phyloP scores from a whole-genome alignment of 2,329 filamentous ascomycete species.

The Trichoderma koningii region DNA sequence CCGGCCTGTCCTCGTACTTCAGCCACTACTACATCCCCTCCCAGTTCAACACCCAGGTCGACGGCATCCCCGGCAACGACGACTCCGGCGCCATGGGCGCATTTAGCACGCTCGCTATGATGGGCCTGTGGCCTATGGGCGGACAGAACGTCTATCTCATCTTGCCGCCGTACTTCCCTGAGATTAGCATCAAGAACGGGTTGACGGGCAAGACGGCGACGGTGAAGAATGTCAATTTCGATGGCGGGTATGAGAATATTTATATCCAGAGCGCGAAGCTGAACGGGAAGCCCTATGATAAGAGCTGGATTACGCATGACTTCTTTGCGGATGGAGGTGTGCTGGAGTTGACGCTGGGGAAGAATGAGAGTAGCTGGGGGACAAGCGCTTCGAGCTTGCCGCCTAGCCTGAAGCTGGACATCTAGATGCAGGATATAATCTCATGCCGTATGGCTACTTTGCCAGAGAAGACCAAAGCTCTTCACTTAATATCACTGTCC shows the following conservation, averaged over 20 bases:
- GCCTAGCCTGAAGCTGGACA: conserved; percentile 18
- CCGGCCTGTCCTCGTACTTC: conserved; percentile 56
- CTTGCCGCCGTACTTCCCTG: conserved; percentile 53
- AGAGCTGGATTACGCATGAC: conserved; percentile 63
- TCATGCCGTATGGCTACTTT: background rate
- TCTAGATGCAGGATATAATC: background rate
- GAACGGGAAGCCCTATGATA: conserved; percentile 55
- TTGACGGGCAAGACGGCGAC: conserved; percentile 35
- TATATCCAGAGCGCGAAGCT: conserved; percentile 62
- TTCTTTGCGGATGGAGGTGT: conserved; percentile 61
- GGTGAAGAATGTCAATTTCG: conserved; percentile 39
- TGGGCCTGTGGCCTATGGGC: conserved; percentile 57
- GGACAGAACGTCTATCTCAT: conserved; percentile 57
- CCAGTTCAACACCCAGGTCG: conserved; percentile 65
- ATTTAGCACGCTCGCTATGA: conserved; percentile 52
- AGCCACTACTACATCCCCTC: conserved; percentile 66
- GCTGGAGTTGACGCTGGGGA: conserved; percentile 57
- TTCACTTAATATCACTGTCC: background rate
- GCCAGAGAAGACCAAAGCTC: background rate
- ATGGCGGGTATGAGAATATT: conserved; percentile 52
- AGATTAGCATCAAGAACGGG: conserved; percentile 44
- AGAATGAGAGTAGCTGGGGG: conserved; percentile 47
- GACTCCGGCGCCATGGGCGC: conserved; percentile 57
- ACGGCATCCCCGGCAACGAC: conserved; percentile 59
- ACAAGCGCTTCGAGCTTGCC: conserved; percentile 10